phyloP scores from a whole-genome alignment of 2,329 filamentous ascomycete species.

The Catunica adiposa region DNA sequence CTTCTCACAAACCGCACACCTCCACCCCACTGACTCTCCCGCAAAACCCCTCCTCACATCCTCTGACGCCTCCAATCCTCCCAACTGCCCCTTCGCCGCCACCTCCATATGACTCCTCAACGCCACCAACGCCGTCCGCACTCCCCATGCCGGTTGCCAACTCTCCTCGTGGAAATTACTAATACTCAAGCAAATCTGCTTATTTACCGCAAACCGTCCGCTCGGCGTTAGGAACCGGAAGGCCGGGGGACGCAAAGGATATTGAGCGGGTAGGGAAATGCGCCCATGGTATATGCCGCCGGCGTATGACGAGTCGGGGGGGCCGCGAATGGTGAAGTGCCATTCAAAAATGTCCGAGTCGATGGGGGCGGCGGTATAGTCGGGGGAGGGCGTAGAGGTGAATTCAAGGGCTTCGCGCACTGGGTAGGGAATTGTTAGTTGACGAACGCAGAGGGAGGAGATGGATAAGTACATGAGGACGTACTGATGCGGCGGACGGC shows the following conservation, averaged over 20 bases:
- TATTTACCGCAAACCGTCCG: conserved; percentile 87
- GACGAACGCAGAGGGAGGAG: background rate
- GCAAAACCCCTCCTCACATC: conserved; percentile 54
- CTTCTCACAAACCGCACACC: conserved; percentile 53
- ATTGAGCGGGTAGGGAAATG: conserved; percentile 75
- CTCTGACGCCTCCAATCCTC: conserved; percentile 64
- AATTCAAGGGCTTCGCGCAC: conserved; percentile 87
- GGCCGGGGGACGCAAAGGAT: conserved; percentile 81
- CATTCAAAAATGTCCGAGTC: conserved; percentile 92
- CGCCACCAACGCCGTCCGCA: conserved; percentile 69
- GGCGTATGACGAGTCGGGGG: conserved; percentile 63
- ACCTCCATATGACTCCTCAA: conserved; percentile 87
- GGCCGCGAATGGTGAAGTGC: conserved; percentile 94
- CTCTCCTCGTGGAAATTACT: conserved; percentile 93
- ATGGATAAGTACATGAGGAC: conserved; percentile 19
- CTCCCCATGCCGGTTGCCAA: conserved; percentile 97
- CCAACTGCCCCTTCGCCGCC: conserved; percentile 72
- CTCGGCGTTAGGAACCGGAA: conserved; percentile 90
- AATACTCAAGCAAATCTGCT: conserved; percentile 91
- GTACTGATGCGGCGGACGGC: conserved; percentile 71
- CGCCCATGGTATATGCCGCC: conserved; percentile 86
- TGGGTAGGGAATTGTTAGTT: conserved; percentile 20
- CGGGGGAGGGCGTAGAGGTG: conserved; percentile 58
- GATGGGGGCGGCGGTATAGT: conserved; percentile 71
- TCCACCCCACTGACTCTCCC: conserved; percentile 45